These are phyloP conservation scores for Scedosporium dehoogii DNA, from an alignment of 2,329 filamentous ascomycete genomes.

Conservation along the genomic window DNA sequence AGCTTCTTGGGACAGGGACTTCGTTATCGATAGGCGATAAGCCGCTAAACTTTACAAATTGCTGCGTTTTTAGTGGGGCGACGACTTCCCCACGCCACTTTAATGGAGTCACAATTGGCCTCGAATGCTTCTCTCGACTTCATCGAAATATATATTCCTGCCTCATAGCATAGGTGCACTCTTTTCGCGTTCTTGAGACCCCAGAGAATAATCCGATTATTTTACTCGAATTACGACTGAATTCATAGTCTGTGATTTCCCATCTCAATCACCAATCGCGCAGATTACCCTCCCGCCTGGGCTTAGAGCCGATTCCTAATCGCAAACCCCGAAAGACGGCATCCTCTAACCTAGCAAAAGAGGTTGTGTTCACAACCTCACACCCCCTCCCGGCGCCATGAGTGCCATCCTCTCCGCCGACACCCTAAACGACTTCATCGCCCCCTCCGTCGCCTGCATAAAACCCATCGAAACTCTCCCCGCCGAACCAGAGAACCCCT, in stretches of 20 bases:
- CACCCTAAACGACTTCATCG: constrained; percentile 98
- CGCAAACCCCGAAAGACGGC: not conserved
- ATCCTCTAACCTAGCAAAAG: not conserved
- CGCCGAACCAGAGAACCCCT: constrained; percentile 22
- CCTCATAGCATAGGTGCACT: too few species aligned
- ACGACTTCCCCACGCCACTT: not conserved
- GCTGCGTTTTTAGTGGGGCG: not conserved
- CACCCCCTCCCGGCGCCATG: constrained; percentile 44
- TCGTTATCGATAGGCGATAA: not conserved
- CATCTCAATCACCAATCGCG: not conserved
- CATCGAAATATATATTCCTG: not conserved
- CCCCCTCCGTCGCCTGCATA: constrained; percentile 93
- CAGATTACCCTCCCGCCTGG: not conserved
- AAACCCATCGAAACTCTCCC: constrained; percentile 94
- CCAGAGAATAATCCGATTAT: not conserved
- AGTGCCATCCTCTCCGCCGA: constrained; percentile 95
- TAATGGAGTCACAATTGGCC: too few species aligned
- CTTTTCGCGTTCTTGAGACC: too few species aligned
- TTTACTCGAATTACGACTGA: not conserved
- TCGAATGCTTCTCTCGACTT: too few species aligned
- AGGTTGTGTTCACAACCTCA: not conserved
- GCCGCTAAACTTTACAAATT: not conserved
- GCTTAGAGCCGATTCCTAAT: not conserved
- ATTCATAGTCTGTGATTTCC: not conserved
- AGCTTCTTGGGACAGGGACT: not conserved